phyloP scores from a whole-genome alignment of 306 rosid species.

The Acmispon strigosus region DNA sequence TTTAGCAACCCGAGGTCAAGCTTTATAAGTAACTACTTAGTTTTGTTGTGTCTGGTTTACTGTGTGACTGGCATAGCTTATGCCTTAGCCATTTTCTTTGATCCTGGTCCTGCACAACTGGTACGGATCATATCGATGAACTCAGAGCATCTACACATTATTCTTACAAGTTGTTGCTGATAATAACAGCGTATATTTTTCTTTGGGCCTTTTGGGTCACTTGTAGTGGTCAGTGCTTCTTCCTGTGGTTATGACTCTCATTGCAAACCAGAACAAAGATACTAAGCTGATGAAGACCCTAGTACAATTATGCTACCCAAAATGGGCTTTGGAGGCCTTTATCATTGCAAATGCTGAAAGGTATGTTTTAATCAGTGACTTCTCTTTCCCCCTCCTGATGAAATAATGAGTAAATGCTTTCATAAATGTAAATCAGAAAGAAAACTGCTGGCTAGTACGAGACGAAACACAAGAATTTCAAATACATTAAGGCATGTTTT shows the following conservation, averaged over 20 bases:
- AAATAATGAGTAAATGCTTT: background rate
- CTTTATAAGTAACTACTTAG: conserved; percentile 46
- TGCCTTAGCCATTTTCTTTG: conserved; percentile 50
- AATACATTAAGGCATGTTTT: no score
- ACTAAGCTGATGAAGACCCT: conserved; percentile 36
- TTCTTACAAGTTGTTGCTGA: background rate
- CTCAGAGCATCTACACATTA: background rate
- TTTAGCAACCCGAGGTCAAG: conserved; percentile 82
- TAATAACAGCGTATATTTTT: background rate
- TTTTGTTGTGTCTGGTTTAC: conserved; percentile 61
- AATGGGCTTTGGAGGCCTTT: conserved; percentile 87
- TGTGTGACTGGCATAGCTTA: conserved; percentile 86
- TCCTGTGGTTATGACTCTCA: conserved; percentile 74
- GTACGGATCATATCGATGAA: conserved; percentile 27
- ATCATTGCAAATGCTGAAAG: conserved; percentile 57
- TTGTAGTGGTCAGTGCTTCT: conserved; percentile 79
- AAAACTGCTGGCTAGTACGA: no score
- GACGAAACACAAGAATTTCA: no score
- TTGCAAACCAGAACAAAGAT: conserved; percentile 41
- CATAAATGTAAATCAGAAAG: background rate
- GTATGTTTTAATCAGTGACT: conserved; percentile 4
- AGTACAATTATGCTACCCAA: conserved; percentile 58
- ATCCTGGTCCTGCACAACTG: conserved; percentile 79
- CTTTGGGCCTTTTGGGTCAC: background rate
- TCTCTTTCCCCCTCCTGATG: background rate